Percentiles rank a stretch among this genome's conserved stretches.
These are phyloP conservation scores for Spathaspora boniae DNA, from an alignment of 805 yeast genomes.

Conservation along the genomic window DNA sequence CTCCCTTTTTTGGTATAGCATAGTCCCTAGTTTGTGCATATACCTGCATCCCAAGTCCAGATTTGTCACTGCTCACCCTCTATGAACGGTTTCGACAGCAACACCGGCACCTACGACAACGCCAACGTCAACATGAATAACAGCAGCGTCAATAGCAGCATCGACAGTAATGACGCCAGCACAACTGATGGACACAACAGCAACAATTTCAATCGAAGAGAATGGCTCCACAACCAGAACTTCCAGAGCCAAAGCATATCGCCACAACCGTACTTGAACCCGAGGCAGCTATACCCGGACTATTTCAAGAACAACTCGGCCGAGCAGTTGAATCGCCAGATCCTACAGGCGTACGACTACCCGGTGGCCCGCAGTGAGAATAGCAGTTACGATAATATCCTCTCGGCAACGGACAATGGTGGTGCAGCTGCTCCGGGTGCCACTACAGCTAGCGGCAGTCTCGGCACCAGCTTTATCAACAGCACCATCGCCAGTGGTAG, in stretches of 20 bases:
- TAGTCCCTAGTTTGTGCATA: too few species aligned
- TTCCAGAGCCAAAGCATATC: not conserved
- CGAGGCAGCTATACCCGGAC: constrained; percentile 8
- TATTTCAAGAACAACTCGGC: constrained; percentile 13
- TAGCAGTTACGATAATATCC: constrained; percentile 4
- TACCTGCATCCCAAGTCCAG: too few species aligned
- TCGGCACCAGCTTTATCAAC: not conserved
- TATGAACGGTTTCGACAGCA: not conserved
- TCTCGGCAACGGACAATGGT: not conserved
- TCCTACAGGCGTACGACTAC: constrained; percentile 1
- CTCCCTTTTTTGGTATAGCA: too few species aligned
- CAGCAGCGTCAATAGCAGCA: not conserved
- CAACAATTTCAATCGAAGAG: not conserved
- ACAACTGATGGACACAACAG: constrained; percentile 1
- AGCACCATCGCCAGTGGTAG: constrained; percentile 1
- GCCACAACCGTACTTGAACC: constrained; percentile 1
- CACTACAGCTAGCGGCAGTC: not conserved
- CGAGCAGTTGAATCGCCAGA: constrained; percentile 8
- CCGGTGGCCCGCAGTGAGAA: constrained; percentile 5
- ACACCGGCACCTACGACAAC: too few species aligned
- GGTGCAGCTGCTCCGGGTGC: not conserved
- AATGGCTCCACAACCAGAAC: constrained; percentile 6
- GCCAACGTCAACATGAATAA: constrained; percentile 15
- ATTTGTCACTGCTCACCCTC: too few species aligned
- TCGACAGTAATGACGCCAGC: not conserved